These are phyloP conservation scores for Umbelopsis isabellina DNA, from an alignment of 192 early-diverging fungal genomes.

Conservation along the genomic window DNA sequence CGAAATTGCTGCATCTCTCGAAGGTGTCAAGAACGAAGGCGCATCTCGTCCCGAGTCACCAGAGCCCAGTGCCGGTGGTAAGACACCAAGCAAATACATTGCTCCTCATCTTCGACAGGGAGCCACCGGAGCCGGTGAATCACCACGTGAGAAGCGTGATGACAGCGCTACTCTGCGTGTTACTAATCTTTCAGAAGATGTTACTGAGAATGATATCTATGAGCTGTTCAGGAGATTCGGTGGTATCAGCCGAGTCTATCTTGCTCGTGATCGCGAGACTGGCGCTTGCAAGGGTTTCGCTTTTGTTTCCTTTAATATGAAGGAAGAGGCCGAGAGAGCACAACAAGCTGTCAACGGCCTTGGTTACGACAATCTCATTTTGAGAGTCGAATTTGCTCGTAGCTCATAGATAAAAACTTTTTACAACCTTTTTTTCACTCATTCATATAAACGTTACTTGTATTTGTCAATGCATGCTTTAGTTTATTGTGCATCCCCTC, in stretches of 20 bases:
- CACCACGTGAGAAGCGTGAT: constrained; percentile 63
- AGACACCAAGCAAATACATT: constrained; percentile 73
- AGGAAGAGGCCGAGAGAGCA: constrained; percentile 82
- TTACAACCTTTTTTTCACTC: background rate
- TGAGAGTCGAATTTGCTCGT: constrained; percentile 75
- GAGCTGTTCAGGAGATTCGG: constrained; percentile 91
- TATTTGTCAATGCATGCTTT: constrained; percentile 14
- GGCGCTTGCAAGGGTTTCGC: constrained; percentile 93
- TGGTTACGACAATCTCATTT: constrained; percentile 96
- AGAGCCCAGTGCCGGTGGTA: constrained; percentile 35
- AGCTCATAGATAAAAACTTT: constrained; percentile 32
- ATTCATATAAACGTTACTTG: constrained; percentile 12
- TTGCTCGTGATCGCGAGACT: constrained; percentile 85
- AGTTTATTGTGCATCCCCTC: background rate
- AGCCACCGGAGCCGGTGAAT: constrained; percentile 44
- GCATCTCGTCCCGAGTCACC: constrained; percentile 35
- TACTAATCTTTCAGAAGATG: constrained; percentile 95
- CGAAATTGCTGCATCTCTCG: constrained; percentile 56
- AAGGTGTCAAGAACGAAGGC: constrained; percentile 49
- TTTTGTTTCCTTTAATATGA: constrained; percentile 86
- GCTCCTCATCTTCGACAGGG: constrained; percentile 81
- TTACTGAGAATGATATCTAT: constrained; percentile 84
- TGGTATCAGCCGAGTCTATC: constrained; percentile 77
- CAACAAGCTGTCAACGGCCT: constrained; percentile 89
- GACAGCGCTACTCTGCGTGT: constrained; percentile 83